phyloP scores from a whole-genome alignment of 2,329 filamentous ascomycete genomes.

The Diaporthe sp. region DNA sequence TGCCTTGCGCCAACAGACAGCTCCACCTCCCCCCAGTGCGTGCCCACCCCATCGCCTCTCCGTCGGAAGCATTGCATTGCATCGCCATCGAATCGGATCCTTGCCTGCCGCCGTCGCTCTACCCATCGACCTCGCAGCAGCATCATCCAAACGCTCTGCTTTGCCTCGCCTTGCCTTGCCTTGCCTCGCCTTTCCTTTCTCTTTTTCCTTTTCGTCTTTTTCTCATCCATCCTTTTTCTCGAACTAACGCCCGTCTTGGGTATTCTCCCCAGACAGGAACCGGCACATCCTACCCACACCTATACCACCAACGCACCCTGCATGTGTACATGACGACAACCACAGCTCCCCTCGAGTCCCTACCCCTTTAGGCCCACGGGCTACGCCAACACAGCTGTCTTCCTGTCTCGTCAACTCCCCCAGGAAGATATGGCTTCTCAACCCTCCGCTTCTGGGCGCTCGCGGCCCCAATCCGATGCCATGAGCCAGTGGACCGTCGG shows the following conservation, averaged over 20 bases:
- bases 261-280: slow-evolving; percentile 38
- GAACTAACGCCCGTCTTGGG: slow-evolving; percentile 45
- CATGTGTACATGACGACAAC: slow-evolving; percentile 50
- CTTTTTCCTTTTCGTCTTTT: neutral
- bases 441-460: slow-evolving; percentile 46
- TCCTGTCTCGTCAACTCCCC: slow-evolving; percentile 46
- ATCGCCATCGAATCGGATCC: slow-evolving; percentile 39
- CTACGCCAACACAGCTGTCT: slow-evolving; percentile 44
- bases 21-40: slow-evolving; percentile 36
- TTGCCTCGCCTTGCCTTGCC: slow-evolving; percentile 11
- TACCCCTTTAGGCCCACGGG: slow-evolving; percentile 49
- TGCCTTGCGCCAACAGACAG: slow-evolving; percentile 22
- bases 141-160: slow-evolving; percentile 35
- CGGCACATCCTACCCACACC: slow-evolving; percentile 36
- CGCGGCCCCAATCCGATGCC: slow-evolving; percentile 50
- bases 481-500: slow-evolving; percentile 86
- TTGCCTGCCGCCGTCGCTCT: slow-evolving; percentile 38
- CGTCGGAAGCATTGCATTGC: slow-evolving; percentile 34
- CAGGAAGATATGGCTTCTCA: slow-evolving; percentile 49
- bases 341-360: slow-evolving; percentile 46
- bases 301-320: slow-evolving; percentile 42
- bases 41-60: slow-evolving; percentile 37
- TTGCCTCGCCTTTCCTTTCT: neutral
- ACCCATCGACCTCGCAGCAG: slow-evolving; percentile 35
- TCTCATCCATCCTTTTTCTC: slow-evolving; percentile 2